A percentile compares a stretch with the other conserved stretches of the same genome.
Conservation (phyloP, 257 asterid species). For the Nicotiana benthamiana region DNA sequence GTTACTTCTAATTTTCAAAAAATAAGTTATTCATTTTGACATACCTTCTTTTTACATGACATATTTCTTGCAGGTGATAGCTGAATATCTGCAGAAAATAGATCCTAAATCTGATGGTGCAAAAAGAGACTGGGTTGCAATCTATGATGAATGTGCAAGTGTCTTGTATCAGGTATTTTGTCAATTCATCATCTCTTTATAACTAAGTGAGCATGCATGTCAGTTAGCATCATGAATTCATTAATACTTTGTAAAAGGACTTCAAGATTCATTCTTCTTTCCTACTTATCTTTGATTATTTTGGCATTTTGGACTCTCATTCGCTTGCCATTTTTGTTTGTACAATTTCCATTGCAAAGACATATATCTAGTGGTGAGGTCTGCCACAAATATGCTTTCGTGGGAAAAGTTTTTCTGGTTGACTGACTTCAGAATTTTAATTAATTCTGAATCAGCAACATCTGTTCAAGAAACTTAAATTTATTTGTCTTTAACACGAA, state of each 20-base stretch:
- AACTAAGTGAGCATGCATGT: neutral
- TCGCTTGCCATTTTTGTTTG: neutral
- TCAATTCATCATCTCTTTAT: neutral
- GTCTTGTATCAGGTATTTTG: slow-evolving; percentile 74
- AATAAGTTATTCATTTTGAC: neutral
- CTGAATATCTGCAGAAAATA: slow-evolving; percentile 92
- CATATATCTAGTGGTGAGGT: neutral
- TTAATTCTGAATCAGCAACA: neutral
- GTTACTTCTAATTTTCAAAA: neutral
- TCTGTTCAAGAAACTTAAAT: neutral
- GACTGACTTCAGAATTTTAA: neutral
- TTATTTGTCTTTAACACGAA: neutral
- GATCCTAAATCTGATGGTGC: slow-evolving; percentile 99
- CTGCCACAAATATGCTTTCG: neutral
- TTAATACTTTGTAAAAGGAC: neutral
- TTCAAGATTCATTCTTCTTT: neutral
- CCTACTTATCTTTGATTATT: neutral
- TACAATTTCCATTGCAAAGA: neutral
- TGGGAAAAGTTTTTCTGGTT: neutral
- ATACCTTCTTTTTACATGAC: slow-evolving; percentile 6
- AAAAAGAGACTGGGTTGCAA: slow-evolving; percentile 98
- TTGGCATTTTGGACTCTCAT: neutral
- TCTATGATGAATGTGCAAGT: slow-evolving; percentile 91
- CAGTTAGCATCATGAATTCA: neutral
- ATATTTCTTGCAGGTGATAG: slow-evolving; percentile 59